Evolutionary conservation across 345 rosid genomes (phyloP), one percentile per base, ranked within the genome.

Genomic region (Draba incana): DNA sequence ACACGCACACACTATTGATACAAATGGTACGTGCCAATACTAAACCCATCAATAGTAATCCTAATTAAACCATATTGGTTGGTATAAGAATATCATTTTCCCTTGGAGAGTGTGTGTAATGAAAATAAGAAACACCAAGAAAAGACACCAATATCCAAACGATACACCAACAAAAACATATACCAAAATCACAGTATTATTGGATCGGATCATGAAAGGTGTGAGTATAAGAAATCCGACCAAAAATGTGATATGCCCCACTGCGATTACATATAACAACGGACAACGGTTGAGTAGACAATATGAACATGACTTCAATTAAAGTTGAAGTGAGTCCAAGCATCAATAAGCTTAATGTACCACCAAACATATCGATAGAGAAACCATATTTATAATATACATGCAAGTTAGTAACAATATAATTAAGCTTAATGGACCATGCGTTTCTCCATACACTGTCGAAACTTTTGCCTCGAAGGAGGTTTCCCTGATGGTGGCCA

Each of bases 81-180:
- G 15, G 10, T 20, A 23, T 57, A 57, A 20, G 8, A 12, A 2
- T 20, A 16, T 15, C 61, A 15, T 5, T 13, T 38, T 38, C 20
- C 11, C 10, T 7, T 39, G 2, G 5, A 5, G 5, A n/a, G 4
- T 28, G 4, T 57, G 16, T 6, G 45, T 43, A 37, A 37, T 41
- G 60, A 25, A 4, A n/a, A 66, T 1, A 24, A 67, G 5, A 67
- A 9, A 16, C n/a, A n/a, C 11, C 5, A 43, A 2, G n/a, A 45
- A 56, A 56, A 67, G 46, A 56, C 37, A 67, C 37, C 63, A 67
- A 24, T 28, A 56, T 33, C 46, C 71, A 67, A 67, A 67, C 4
- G 31, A 31, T 33, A 56, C 4, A 1, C n/a, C 71, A 66, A 44
- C 71, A 67, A 20, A 9, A 20, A 56, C 35, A 43, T 56, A 30